Base-by-base conservation (phyloP, 768 basidiomycete species). In the Boletellus ananiceps region DNA sequence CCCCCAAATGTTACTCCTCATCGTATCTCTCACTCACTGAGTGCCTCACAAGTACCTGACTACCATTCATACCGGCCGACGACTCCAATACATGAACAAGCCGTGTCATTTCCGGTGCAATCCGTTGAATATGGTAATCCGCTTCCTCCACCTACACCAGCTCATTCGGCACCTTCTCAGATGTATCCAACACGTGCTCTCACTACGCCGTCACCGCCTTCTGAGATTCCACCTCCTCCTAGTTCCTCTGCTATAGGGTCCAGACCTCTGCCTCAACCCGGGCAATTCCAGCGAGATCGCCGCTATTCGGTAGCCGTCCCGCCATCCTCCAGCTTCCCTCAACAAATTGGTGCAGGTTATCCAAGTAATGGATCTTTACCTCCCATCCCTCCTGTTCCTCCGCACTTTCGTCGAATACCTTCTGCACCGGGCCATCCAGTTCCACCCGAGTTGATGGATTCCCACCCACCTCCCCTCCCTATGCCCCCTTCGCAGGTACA, bases 321-420 rank as follows among this genome's bases (percentile, higher is more conserved):
- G 1, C 62, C 65, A n/a, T 65, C 67, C 15, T 62, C 62, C 2
- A 69, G 67, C 40, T 69, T 66, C 36, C 65, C 62, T 40, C 64
- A 62, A 12, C 66, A 64, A 2, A 21, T 48, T 41, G 56, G 57
- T 14, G 29, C 52, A 9, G 48, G 55, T 33, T 52, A 62, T 23
- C 50, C 48, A 18, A 57, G 46, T 34, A 48, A 48, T 21, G 57
- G 51, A 40, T 56, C 63, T 14, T 56, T 56, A 41, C 45, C 64
- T 25, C 49, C 39, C 16, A 47, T 46, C 2, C 56, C 44, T 25
- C 56, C 58, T 27, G 52, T 66, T 41, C 53, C 61, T 25, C 63
- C 74, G 8, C 71, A 73, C 34, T 73, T 72, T 51, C 64, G 55
- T 9, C 56, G 61, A 35, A 57, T 63, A 47, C 58, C 67, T 12